Evolutionary conservation across 345 rosid species (phyloP).

Genomic region (Eucalyptus melliodora): DNA sequence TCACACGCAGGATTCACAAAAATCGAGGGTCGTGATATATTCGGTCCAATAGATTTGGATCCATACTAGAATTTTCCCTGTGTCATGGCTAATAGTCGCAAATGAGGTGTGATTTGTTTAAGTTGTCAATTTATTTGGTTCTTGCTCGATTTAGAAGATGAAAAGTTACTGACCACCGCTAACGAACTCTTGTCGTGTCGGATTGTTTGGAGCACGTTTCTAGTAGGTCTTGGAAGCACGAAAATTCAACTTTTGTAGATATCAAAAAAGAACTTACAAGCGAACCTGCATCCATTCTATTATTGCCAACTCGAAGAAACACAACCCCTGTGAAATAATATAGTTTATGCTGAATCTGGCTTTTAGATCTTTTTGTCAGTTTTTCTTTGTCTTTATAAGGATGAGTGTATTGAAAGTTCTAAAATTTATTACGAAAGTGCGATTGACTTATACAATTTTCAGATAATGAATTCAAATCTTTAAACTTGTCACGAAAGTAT

Average conservation of each 20-base stretch:
- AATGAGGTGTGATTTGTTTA: neutral
- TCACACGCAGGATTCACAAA: neutral
- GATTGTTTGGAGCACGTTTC: neutral
- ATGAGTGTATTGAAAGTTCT: too few relatives aligned
- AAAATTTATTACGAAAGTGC: too few relatives aligned
- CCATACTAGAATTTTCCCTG: neutral
- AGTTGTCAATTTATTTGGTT: neutral
- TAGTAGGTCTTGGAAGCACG: neutral
- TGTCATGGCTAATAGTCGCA: neutral
- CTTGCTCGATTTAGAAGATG: neutral
- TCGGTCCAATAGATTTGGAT: neutral
- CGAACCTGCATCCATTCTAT: neutral
- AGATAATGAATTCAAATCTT: accelerated
- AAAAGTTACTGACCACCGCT: neutral
- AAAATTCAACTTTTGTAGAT: neutral
- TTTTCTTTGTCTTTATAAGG: neutral
- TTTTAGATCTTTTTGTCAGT: neutral
- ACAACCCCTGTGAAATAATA: neutral
- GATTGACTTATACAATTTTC: accelerated
- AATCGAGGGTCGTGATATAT: neutral
- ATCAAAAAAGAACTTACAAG: neutral
- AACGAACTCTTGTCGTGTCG: neutral
- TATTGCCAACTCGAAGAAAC: neutral
- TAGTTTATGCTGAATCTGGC: neutral
- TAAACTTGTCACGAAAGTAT: accelerated